phyloP scores from a whole-genome alignment of 1,139 yeast genomes.

The Saccharomyces hybrid region DNA sequence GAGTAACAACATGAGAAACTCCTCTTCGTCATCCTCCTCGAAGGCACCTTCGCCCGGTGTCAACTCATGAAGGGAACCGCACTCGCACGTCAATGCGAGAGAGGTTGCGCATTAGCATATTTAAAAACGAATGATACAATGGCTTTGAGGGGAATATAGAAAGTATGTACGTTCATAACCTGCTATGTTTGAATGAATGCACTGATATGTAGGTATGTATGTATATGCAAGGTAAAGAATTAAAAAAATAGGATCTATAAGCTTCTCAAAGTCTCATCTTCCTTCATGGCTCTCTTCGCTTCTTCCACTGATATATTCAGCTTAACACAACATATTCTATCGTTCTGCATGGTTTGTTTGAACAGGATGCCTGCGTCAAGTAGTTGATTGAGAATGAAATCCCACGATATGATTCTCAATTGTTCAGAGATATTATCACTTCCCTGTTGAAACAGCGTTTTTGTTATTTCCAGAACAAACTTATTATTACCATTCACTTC shows the following conservation, averaged over 20 bases:
- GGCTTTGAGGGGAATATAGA: neutral
- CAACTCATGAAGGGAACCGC: neutral
- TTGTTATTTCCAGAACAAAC: conserved; percentile 25
- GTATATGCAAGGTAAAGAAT: neutral
- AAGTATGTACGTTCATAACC: neutral
- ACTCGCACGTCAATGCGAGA: neutral
- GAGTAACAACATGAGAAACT: neutral
- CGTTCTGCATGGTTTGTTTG: conserved; percentile 61
- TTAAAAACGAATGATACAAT: neutral
- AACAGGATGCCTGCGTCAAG: conserved; percentile 70
- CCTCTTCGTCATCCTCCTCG: neutral
- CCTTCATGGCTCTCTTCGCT: conserved; percentile 49
- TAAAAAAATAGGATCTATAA: conserved; percentile 6
- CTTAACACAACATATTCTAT: conserved; percentile 55
- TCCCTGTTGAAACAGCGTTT: conserved; percentile 23
- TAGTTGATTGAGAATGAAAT: conserved; percentile 44
- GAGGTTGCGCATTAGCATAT: neutral
- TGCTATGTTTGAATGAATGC: neutral
- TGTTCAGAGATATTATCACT: conserved; percentile 17
- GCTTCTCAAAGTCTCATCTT: conserved; percentile 37
- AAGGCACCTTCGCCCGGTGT: neutral
- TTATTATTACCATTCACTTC: conserved; percentile 33
- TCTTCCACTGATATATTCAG: conserved; percentile 68
- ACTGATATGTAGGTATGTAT: neutral
- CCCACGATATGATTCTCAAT: conserved; percentile 32